phyloP scores from a whole-genome alignment of 2,329 filamentous ascomycete genomes.

The Pseudogymnoascus sp. region DNA sequence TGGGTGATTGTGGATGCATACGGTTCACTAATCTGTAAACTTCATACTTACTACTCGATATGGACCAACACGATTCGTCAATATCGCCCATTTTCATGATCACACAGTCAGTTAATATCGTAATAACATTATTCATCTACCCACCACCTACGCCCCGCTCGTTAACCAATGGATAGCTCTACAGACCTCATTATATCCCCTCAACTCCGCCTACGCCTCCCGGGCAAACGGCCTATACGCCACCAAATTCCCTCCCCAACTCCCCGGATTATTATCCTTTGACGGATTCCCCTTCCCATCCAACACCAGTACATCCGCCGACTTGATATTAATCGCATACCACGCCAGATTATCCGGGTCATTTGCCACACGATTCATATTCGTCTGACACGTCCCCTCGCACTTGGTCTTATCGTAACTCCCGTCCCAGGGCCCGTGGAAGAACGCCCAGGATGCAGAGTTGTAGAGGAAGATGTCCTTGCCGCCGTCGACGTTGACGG shows the following conservation, averaged over 20 bases:
- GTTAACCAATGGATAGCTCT: not conserved
- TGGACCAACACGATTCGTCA: too few species aligned
- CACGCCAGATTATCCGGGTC: not conserved
- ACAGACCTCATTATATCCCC: not conserved
- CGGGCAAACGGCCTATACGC: not conserved
- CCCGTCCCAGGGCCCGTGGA: slow-evolving; percentile 19
- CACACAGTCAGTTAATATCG: not conserved
- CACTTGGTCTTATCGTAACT: not conserved
- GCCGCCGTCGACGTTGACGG: slow-evolving; percentile 17
- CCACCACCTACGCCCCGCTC: not conserved
- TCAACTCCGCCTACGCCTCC: not conserved
- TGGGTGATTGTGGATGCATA: too few species aligned
- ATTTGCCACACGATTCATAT: slow-evolving; percentile 1
- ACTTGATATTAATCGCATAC: slow-evolving; percentile 13
- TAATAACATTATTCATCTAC: not conserved
- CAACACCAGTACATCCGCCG: not conserved
- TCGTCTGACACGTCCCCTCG: slow-evolving; percentile 10
- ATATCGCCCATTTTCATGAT: too few species aligned
- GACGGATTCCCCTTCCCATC: not conserved
- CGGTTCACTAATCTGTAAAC: too few species aligned
- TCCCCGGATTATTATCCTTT: slow-evolving; percentile 2
- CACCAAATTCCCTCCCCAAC: not conserved
- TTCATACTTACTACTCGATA: too few species aligned
- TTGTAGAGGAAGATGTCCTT: slow-evolving; percentile 27
- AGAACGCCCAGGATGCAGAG: slow-evolving; percentile 30